Percentiles rank a stretch among this genome's conserved stretches.
Conservation (phyloP, 2,329 filamentous ascomycete genomes). For the Fusarium sp. region DNA sequence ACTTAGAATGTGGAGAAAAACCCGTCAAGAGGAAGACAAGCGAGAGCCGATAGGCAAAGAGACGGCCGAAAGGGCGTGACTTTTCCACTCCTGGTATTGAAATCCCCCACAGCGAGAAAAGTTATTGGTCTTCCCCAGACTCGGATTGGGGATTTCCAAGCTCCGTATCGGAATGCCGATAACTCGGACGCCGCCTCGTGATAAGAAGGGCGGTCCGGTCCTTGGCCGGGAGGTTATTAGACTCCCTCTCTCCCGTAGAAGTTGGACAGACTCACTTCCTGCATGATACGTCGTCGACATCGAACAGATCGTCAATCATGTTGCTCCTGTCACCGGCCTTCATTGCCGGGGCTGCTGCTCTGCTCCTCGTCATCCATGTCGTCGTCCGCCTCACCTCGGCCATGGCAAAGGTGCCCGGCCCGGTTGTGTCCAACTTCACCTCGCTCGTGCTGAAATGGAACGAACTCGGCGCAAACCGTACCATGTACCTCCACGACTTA, state of each 20-base stretch:
- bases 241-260: not conserved
- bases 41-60: slow-evolving; percentile 9
- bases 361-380: slow-evolving; percentile 44
- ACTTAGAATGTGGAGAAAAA: slow-evolving; percentile 23
- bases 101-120: slow-evolving; percentile 24
- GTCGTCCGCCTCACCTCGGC: slow-evolving; percentile 48
- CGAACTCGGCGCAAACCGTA: slow-evolving; percentile 65
- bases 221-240: not conserved
- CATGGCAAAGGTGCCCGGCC: slow-evolving; percentile 60
- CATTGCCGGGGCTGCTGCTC: slow-evolving; percentile 33
- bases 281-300: not conserved
- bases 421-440: slow-evolving; percentile 60
- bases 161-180: slow-evolving; percentile 11
- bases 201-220: slow-evolving; percentile 32
- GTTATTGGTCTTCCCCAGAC: slow-evolving; percentile 15
- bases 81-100: not conserved
- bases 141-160: slow-evolving; percentile 24
- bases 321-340: slow-evolving; percentile 46
- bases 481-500: slow-evolving; percentile 65
- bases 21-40: slow-evolving; percentile 2
- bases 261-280: not conserved
- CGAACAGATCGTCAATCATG: slow-evolving; percentile 28
- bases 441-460: slow-evolving; percentile 65
- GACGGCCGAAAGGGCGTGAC: slow-evolving; percentile 7
- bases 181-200: slow-evolving; percentile 11